These are phyloP conservation scores for Entophlyctis luteolus DNA, from an alignment of 192 early-diverging fungal species.

Conservation along the genomic window DNA sequence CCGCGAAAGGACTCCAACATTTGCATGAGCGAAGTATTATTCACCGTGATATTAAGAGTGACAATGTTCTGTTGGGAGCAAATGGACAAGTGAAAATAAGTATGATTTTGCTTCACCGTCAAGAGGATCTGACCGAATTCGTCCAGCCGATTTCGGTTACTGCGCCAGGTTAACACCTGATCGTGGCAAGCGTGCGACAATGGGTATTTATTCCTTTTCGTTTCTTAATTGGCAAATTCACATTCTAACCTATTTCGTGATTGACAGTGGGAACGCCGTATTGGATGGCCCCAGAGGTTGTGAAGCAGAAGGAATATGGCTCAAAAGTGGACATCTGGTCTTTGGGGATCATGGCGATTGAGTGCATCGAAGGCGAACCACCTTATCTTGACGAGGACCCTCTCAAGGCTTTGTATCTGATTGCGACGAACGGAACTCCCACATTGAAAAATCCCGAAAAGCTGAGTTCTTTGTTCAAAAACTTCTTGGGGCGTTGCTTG, in stretches of 20 bases:
- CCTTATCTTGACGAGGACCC: constrained; percentile 96
- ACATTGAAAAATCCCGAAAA: constrained; percentile 83
- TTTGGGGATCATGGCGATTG: constrained; percentile 95
- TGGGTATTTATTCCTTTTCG: constrained; percentile 40
- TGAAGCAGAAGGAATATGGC: constrained; percentile 85
- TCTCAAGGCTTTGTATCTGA: constrained; percentile 60
- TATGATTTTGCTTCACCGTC: background rate
- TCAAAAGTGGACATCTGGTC: constrained; percentile 96
- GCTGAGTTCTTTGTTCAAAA: constrained; percentile 77
- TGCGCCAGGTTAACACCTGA: constrained; percentile 74
- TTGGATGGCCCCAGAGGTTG: constrained; percentile 99
- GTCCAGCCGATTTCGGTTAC: constrained; percentile 79
- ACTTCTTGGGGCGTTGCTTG: constrained; percentile 86
- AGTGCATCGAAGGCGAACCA: constrained; percentile 96
- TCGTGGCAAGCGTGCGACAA: constrained; percentile 66
- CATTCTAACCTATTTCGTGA: constrained; percentile 1
- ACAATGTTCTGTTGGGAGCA: constrained; percentile 78
- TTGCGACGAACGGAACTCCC: constrained; percentile 92
- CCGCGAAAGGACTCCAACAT: constrained; percentile 67
- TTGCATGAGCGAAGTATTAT: constrained; percentile 72
- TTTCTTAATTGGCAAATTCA: background rate
- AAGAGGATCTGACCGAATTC: background rate
- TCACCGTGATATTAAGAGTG: constrained; percentile 84
- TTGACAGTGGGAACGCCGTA: constrained; percentile 73
- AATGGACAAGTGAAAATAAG: constrained; percentile 67